Evolutionary conservation across 345 rosid species (phyloP).

Genomic region (Brassica rapa): DNA sequence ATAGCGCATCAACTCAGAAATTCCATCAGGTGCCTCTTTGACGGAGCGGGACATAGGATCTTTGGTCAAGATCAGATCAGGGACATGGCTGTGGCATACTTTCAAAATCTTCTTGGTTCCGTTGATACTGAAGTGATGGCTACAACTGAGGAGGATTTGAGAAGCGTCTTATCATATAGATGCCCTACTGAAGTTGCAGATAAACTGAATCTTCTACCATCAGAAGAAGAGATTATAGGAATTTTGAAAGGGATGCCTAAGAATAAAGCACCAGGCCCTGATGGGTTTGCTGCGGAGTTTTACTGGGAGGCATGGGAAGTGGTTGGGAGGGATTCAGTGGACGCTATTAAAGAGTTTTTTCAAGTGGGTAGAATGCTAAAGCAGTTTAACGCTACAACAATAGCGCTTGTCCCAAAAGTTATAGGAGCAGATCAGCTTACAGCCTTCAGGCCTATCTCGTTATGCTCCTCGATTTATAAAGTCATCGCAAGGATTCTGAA

Average conservation of each 20-base stretch:
- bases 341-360: not conserved
- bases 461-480: not conserved
- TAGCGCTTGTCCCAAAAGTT: not conserved
- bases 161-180: too few species aligned
- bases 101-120: too few species aligned
- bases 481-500: not conserved
- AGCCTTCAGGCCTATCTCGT: not conserved
- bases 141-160: too few species aligned
- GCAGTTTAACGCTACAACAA: not conserved
- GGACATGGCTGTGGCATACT: too few species aligned
- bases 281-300: not conserved
- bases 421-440: not conserved
- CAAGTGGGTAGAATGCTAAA: not conserved
- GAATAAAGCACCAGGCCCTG: not conserved
- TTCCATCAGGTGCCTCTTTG: too few species aligned
- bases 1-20: too few species aligned
- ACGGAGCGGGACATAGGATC: too few species aligned
- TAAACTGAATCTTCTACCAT: too few species aligned
- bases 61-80: too few species aligned
- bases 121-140: too few species aligned
- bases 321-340: not conserved
- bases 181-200: too few species aligned
- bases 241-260: not conserved
- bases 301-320: not conserved
- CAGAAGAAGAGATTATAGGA: too few species aligned